Percentiles rank a stretch among this genome's conserved stretches.
phyloP scores from a whole-genome alignment of 768 basidiomycete species.

The Pleurotus eryngii region DNA sequence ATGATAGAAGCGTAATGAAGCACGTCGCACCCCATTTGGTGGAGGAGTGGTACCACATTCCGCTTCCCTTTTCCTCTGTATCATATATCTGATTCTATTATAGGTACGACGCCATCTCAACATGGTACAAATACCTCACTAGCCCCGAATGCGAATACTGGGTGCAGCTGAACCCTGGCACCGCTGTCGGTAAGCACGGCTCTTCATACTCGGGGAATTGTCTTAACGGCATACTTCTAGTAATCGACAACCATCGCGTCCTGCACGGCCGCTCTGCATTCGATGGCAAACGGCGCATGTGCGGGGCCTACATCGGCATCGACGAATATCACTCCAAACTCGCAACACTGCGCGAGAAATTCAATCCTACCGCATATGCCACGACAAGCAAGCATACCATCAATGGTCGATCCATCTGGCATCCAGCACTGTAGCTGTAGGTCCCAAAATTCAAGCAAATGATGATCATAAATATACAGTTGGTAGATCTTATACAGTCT shows the following conservation, averaged over 20 bases:
- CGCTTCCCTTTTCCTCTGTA: not conserved
- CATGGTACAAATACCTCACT: conserved; percentile 74
- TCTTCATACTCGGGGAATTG: no score
- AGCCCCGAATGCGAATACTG: conserved; percentile 87
- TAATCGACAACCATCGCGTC: conserved; percentile 91
- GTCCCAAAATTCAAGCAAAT: not conserved
- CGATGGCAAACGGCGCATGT: conserved; percentile 84
- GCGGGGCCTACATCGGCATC: conserved; percentile 89
- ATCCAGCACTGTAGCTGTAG: conserved; percentile 40
- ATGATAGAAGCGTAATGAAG: conserved; percentile 83
- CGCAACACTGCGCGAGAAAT: conserved; percentile 61
- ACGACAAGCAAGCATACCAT: not conserved
- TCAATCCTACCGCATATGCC: conserved; percentile 27
- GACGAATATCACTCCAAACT: conserved; percentile 89
- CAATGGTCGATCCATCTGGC: conserved; percentile 57
- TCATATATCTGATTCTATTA: not conserved
- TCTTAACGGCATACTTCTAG: conserved; percentile 29
- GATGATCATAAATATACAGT: not conserved
- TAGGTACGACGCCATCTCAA: conserved; percentile 78
- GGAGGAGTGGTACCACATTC: conserved; percentile 60
- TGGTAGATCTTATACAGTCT: not conserved
- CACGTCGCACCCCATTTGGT: conserved; percentile 56
- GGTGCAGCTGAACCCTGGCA: conserved; percentile 87
- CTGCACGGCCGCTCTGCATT: conserved; percentile 94
- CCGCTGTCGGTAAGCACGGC: conserved; percentile 65